phyloP scores from a whole-genome alignment of 768 basidiomycete genomes.

The Pleurotus ostreatus region DNA sequence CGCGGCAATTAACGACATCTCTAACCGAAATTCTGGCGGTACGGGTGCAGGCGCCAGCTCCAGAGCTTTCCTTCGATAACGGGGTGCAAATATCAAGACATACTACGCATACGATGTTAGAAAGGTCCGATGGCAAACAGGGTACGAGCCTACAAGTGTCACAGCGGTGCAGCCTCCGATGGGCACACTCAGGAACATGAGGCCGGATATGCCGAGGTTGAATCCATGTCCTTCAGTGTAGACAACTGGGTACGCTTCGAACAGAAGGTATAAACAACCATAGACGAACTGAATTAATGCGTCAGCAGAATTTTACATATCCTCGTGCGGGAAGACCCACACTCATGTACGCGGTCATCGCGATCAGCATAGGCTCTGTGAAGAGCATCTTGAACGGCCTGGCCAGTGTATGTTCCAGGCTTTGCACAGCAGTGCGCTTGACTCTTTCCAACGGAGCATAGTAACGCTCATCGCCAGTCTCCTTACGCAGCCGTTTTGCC shows the following conservation, averaged over 20 bases:
- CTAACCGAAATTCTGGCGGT: constrained; percentile 57
- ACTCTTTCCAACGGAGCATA: constrained; percentile 48
- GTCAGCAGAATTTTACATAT: constrained; percentile 3
- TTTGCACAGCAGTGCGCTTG: constrained; percentile 31
- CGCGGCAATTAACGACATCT: constrained; percentile 43
- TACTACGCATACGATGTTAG: constrained; percentile 28
- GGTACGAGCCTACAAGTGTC: constrained; percentile 29
- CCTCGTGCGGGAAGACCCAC: constrained; percentile 24
- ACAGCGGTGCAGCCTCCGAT: constrained; percentile 46
- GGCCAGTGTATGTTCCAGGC: constrained; percentile 42
- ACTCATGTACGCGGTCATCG: constrained; percentile 59
- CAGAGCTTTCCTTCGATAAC: constrained; percentile 39
- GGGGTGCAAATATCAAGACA: constrained; percentile 42
- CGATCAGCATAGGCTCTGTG: constrained; percentile 63
- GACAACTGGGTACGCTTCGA: constrained; percentile 59
- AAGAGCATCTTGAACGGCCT: constrained; percentile 63
- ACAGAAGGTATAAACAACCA: constrained; percentile 57
- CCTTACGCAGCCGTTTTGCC: constrained; percentile 45
- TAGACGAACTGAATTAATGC: constrained; percentile 46
- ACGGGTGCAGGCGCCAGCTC: constrained; percentile 47
- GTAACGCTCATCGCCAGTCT: constrained; percentile 47
- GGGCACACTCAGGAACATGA: constrained; percentile 61
- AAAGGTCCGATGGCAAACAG: neutral
- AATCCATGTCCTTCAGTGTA: constrained; percentile 52
- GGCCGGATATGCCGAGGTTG: constrained; percentile 47